Percentiles rank a stretch among this genome's conserved stretches.
Evolutionary conservation across 495 filamentous ascomycete species (phyloP).

Genomic region (Penicillium coprophilum): DNA sequence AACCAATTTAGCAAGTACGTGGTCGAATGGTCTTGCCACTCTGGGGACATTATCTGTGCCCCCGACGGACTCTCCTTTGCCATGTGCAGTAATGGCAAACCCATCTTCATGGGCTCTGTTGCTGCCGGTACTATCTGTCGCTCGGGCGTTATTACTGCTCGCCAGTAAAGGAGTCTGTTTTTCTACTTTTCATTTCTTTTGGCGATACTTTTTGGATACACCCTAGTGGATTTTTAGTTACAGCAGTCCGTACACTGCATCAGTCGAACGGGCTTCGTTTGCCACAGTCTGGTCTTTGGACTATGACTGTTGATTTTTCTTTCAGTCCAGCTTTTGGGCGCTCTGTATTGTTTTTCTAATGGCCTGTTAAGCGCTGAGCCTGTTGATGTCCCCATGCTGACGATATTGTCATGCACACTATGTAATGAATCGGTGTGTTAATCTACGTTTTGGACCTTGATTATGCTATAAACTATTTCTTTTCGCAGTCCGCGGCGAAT

Average conservation of each 20-base stretch:
- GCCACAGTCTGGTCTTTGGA: background rate
- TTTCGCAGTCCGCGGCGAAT: too few species aligned
- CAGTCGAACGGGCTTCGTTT: background rate
- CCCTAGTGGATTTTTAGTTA: background rate
- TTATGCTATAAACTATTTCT: background rate
- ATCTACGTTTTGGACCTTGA: background rate
- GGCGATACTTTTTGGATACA: background rate
- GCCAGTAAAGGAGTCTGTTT: constrained; percentile 1
- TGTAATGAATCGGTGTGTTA: constrained; percentile 4
- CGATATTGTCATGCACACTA: background rate
- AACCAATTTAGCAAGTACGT: constrained; percentile 21
- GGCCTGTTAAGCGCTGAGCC: constrained; percentile 4
- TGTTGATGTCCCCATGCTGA: background rate
- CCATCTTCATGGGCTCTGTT: constrained; percentile 43
- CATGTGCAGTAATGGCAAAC: constrained; percentile 34
- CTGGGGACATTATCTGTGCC: constrained; percentile 39
- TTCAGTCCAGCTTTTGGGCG: background rate
- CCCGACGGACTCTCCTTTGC: constrained; percentile 40
- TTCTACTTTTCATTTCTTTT: background rate
- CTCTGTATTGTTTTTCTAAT: constrained; percentile 2
- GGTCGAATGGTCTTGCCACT: constrained; percentile 21
- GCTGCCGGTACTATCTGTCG: constrained; percentile 42
- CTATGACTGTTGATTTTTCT: background rate
- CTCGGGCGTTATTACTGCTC: constrained; percentile 31
- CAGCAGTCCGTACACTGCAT: background rate